Conservation (phyloP, 106 monocot genomes). For the Ottelia alismoides region DNA sequence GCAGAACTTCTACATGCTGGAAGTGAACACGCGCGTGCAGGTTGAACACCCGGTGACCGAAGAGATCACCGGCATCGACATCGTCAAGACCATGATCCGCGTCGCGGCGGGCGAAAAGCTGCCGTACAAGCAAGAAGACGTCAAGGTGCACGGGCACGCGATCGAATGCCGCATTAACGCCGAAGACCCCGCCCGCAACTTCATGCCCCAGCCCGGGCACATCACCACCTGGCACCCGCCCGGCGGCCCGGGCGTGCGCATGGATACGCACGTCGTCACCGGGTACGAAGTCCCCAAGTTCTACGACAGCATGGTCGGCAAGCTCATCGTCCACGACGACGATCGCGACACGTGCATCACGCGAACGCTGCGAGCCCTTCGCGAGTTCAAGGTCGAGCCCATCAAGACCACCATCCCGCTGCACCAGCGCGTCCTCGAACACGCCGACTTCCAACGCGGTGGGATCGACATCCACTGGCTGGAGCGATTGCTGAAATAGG, state of each 20-base stretch:
- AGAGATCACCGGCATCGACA: not conserved
- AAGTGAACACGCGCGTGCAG: not conserved
- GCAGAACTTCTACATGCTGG: not conserved
- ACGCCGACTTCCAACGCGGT: not conserved
- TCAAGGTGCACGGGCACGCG: not conserved
- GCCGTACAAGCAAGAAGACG: not conserved
- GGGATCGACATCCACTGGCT: not conserved
- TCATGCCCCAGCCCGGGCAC: not conserved
- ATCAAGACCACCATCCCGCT: not conserved
- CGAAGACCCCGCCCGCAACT: not conserved
- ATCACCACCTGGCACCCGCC: not conserved
- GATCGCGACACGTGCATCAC: not conserved
- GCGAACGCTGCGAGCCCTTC: not conserved
- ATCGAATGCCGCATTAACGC: not conserved
- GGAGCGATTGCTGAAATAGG: too few relatives aligned
- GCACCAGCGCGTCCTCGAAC: not conserved
- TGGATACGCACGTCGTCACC: not conserved
- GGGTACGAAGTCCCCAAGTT: not conserved
- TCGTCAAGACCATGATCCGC: not conserved
- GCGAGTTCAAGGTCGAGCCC: not conserved
- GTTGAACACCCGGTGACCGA: slow-evolving; percentile 2
- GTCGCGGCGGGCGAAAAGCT: not conserved
- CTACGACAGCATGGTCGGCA: not conserved
- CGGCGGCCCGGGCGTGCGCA: not conserved
- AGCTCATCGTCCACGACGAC: not conserved